Conservation (phyloP, 352 stramenopile genomes). For the Globisporangium solare region DNA sequence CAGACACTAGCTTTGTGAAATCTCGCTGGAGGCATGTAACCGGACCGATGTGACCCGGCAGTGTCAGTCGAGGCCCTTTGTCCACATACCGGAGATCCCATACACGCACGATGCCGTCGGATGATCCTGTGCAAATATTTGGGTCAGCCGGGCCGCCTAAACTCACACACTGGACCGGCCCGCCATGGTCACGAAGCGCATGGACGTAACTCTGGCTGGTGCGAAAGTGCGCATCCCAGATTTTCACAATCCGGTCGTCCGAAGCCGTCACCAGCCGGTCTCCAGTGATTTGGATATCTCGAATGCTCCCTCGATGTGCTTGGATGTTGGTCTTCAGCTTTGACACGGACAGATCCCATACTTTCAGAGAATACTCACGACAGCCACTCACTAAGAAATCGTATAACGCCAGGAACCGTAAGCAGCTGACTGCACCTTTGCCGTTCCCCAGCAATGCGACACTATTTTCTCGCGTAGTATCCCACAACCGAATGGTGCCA, state of each 20-base stretch:
- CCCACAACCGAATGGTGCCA: slow-evolving; percentile 69
- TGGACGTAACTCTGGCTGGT: slow-evolving; percentile 41
- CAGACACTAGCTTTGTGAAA: slow-evolving; percentile 78
- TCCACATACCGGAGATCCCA: slow-evolving; percentile 80
- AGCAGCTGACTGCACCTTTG: slow-evolving; percentile 40
- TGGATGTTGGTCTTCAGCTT: slow-evolving; percentile 52
- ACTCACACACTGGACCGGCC: slow-evolving; percentile 63
- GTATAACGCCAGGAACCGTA: slow-evolving; percentile 58
- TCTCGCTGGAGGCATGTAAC: slow-evolving; percentile 72
- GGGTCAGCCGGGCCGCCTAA: slow-evolving; percentile 69
- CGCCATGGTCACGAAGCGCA: slow-evolving; percentile 52
- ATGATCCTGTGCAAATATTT: slow-evolving; percentile 70
- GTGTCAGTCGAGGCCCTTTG: slow-evolving; percentile 54
- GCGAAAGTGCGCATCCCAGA: slow-evolving; percentile 77
- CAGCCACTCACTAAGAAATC: slow-evolving; percentile 62
- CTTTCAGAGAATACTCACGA: slow-evolving; percentile 45
- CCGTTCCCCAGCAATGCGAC: slow-evolving; percentile 42
- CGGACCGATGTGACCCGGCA: slow-evolving; percentile 42
- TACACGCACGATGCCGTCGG: slow-evolving; percentile 71
- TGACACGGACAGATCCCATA: slow-evolving; percentile 58
- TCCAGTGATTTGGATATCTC: slow-evolving; percentile 68
- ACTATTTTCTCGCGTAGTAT: slow-evolving; percentile 56
- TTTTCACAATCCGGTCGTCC: slow-evolving; percentile 72
- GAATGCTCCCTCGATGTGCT: slow-evolving; percentile 50
- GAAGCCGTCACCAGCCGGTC: slow-evolving; percentile 65